phyloP scores from a whole-genome alignment of 139 green algal species.

The Tetraselmis striata region DNA sequence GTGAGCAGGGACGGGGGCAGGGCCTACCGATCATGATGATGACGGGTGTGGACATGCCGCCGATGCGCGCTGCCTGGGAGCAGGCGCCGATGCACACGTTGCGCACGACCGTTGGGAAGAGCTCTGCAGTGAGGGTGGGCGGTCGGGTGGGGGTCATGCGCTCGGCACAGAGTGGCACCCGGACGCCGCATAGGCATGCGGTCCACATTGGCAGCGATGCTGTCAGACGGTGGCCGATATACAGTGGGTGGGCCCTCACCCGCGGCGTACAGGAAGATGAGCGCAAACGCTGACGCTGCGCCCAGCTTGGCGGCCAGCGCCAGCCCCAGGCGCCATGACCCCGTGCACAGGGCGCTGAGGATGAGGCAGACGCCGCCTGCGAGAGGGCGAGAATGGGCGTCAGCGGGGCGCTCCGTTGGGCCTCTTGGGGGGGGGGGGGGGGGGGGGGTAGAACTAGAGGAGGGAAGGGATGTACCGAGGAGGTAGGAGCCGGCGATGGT shows the following conservation, averaged over 20 bases:
- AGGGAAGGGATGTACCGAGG: too few species aligned
- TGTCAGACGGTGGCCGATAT: too few species aligned
- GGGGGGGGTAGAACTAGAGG: too few species aligned
- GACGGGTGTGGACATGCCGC: conserved; percentile 5
- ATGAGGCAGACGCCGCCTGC: not conserved
- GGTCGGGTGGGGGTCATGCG: too few species aligned
- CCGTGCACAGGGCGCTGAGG: not conserved
- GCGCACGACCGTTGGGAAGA: conserved; percentile 16
- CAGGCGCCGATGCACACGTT: conserved; percentile 3
- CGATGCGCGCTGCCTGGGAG: conserved; percentile 10
- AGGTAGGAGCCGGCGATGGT: not conserved
- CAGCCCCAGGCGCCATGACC: not conserved
- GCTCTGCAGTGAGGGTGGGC: too few species aligned
- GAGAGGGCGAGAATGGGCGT: too few species aligned
- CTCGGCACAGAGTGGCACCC: too few species aligned
- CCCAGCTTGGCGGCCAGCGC: not conserved
- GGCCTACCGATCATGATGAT: conserved; percentile 1
- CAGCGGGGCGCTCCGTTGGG: too few species aligned
- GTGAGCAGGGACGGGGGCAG: not conserved
- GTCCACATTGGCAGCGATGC: too few species aligned
- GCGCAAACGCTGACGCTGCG: conserved; percentile 3
- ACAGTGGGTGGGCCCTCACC: too few species aligned
- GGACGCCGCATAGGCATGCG: too few species aligned
- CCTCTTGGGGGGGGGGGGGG: too few species aligned
- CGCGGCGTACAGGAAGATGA: conserved; percentile 8